A percentile compares a stretch with the other conserved stretches of the same genome.
Conservation (phyloP, 2,329 filamentous ascomycete genomes). For the Sporothrix inflata region DNA sequence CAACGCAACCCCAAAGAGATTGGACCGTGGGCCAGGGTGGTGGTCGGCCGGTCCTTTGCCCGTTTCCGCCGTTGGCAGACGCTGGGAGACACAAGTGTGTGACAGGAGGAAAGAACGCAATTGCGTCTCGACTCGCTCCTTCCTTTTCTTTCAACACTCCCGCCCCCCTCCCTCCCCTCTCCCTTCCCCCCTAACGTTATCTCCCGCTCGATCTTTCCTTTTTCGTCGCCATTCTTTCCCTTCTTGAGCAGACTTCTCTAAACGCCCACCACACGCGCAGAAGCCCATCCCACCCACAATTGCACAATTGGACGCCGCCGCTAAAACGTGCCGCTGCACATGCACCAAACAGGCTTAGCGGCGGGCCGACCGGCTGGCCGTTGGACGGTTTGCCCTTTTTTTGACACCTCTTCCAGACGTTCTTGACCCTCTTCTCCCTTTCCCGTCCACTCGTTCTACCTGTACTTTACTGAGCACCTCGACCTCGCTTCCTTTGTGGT, state of each 20-base stretch:
- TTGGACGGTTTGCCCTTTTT: background rate
- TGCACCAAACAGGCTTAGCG: conserved; percentile 1
- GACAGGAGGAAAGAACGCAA: no score
- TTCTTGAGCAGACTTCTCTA: background rate
- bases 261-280: background rate
- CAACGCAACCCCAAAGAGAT: background rate
- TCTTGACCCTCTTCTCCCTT: background rate
- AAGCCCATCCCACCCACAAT: no score
- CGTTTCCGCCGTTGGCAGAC: background rate
- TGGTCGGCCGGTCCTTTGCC: background rate
- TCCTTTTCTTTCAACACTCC: no score
- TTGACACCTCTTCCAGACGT: background rate
- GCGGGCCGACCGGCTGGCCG: conserved; percentile 18
- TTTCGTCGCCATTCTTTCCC: background rate
- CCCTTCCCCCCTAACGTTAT: no score
- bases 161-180: background rate
- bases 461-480: background rate
- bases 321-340: background rate
- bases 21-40: background rate
- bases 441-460: no score
- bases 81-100: background rate
- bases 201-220: background rate
- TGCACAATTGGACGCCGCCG: background rate
- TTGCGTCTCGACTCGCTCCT: no score
- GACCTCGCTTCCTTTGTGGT: background rate